These are phyloP conservation scores for Ogataea saltuana DNA, from an alignment of 805 yeast genomes.

Conservation along the genomic window DNA sequence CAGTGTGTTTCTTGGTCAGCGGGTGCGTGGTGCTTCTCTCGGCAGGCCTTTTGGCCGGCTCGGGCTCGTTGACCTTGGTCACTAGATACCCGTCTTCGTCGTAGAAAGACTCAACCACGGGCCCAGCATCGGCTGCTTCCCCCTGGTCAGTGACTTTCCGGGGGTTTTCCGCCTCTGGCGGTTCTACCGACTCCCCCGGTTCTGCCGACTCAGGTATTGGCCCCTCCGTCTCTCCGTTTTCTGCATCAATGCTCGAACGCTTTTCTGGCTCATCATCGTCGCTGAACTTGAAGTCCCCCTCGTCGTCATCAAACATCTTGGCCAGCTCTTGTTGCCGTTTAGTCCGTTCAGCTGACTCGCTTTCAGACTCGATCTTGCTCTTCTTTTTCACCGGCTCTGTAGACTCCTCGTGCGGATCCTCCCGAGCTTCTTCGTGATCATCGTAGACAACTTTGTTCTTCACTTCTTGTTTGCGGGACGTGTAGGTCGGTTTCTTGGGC, in stretches of 20 bases:
- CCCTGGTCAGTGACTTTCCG: not conserved
- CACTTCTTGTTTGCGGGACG: slow-evolving; percentile 20
- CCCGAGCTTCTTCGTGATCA: not conserved
- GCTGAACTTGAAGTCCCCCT: slow-evolving; percentile 11
- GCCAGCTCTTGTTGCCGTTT: slow-evolving; percentile 22
- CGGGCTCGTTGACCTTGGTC: slow-evolving; percentile 16
- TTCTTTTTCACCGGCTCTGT: slow-evolving; percentile 20
- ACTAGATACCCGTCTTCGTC: slow-evolving; percentile 37
- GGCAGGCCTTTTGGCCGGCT: slow-evolving; percentile 10
- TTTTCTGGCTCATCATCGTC: slow-evolving; percentile 7
- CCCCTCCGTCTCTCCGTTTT: slow-evolving; percentile 9
- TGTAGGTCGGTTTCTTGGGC: slow-evolving; percentile 14
- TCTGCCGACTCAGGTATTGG: not conserved
- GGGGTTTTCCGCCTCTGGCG: no score
- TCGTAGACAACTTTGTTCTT: slow-evolving; percentile 16
- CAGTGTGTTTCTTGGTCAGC: slow-evolving; percentile 14
- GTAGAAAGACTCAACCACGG: slow-evolving; percentile 24
- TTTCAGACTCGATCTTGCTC: slow-evolving; percentile 18
- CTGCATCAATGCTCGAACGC: not conserved
- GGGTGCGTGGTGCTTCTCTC: slow-evolving; percentile 15
- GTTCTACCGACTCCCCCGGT: not conserved
- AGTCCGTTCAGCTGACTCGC: slow-evolving; percentile 10
- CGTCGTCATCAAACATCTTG: slow-evolving; percentile 29
- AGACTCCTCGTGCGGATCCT: slow-evolving; percentile 9
- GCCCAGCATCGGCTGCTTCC: not conserved